A percentile compares a stretch with the other conserved stretches of the same genome.
Conservation (phyloP, 2,329 filamentous ascomycete species). For the Fusarium annulatum region DNA sequence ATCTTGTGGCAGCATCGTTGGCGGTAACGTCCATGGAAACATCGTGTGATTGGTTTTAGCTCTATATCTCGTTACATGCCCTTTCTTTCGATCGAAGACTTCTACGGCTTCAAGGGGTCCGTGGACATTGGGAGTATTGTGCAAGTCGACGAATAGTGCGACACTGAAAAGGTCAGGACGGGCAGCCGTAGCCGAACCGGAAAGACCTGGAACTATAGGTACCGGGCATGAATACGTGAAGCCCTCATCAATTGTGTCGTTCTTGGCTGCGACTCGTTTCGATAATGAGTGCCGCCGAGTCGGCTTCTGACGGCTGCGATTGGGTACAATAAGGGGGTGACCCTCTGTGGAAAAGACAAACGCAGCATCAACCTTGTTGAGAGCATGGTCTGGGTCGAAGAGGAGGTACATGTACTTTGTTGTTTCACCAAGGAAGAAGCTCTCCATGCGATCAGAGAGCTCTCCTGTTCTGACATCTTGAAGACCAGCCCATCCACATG, state of each 20-base stretch:
- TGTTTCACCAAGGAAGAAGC: slow-evolving; percentile 97
- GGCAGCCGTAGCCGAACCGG: slow-evolving; percentile 82
- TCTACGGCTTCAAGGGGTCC: slow-evolving; percentile 53
- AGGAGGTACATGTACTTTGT: slow-evolving; percentile 95
- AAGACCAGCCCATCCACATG: slow-evolving; percentile 93
- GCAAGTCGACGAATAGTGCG: slow-evolving; percentile 83
- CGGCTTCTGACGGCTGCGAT: slow-evolving; percentile 37
- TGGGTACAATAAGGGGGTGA: slow-evolving; percentile 88
- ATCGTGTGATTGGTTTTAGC: slow-evolving; percentile 82
- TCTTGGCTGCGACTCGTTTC: slow-evolving; percentile 38
- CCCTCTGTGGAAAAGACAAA: slow-evolving; percentile 97
- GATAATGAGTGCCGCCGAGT: slow-evolving; percentile 1
- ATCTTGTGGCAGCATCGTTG: slow-evolving; percentile 76
- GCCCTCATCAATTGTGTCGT: slow-evolving; percentile 54
- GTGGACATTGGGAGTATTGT: slow-evolving; percentile 77
- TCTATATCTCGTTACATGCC: slow-evolving; percentile 52
- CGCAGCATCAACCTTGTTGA: slow-evolving; percentile 87
- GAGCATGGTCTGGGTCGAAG: slow-evolving; percentile 85
- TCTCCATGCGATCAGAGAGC: slow-evolving; percentile 95
- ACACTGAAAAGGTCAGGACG: slow-evolving; percentile 89
- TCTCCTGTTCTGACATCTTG: slow-evolving; percentile 86
- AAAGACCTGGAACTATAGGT: slow-evolving; percentile 69
- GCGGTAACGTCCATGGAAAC: slow-evolving; percentile 93
- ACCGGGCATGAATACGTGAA: slow-evolving; percentile 74
- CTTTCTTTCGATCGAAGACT: slow-evolving; percentile 58